Conservation (phyloP, 306 rosid genomes). For the Inga leiocalycina region DNA sequence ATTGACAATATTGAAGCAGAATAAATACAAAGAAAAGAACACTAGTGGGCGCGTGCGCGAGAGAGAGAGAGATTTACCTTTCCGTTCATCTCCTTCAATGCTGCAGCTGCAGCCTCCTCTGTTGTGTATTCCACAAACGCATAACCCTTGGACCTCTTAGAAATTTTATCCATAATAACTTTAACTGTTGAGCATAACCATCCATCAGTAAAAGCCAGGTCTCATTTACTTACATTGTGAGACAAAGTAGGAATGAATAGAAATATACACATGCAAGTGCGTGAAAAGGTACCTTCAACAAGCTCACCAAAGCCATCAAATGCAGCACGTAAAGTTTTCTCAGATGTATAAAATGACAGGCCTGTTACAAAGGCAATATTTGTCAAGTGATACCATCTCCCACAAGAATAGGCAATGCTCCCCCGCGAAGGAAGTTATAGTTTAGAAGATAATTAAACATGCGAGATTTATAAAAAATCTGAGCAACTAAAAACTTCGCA, state of each 20-base stretch:
- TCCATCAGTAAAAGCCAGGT: slow-evolving; percentile 25
- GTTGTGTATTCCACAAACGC: slow-evolving; percentile 89
- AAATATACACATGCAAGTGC: neutral
- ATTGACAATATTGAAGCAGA: slow-evolving; percentile 3
- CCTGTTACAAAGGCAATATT: slow-evolving; percentile 49
- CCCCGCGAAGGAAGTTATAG: neutral
- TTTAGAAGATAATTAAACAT: neutral
- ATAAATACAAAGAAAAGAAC: neutral
- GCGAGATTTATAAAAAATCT: neutral
- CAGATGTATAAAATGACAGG: slow-evolving; percentile 63
- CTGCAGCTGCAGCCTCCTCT: slow-evolving; percentile 81
- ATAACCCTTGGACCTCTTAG: slow-evolving; percentile 93
- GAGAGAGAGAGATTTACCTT: slow-evolving; percentile 52
- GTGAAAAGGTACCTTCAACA: slow-evolving; percentile 62
- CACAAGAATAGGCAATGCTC: neutral
- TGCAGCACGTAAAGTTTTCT: slow-evolving; percentile 84
- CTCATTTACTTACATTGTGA: neutral
- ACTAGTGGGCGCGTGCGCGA: neutral
- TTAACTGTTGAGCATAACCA: slow-evolving; percentile 57
- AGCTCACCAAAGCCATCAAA: slow-evolving; percentile 86
- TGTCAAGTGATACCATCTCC: slow-evolving; percentile 17
- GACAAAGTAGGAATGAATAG: slow-evolving; percentile 6
- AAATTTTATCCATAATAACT: slow-evolving; percentile 86
- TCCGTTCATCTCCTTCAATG: slow-evolving; percentile 92
- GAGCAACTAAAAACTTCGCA: neutral